Conservation (phyloP, 176 grass and related monocot genomes). For the Raddia guianensis region DNA sequence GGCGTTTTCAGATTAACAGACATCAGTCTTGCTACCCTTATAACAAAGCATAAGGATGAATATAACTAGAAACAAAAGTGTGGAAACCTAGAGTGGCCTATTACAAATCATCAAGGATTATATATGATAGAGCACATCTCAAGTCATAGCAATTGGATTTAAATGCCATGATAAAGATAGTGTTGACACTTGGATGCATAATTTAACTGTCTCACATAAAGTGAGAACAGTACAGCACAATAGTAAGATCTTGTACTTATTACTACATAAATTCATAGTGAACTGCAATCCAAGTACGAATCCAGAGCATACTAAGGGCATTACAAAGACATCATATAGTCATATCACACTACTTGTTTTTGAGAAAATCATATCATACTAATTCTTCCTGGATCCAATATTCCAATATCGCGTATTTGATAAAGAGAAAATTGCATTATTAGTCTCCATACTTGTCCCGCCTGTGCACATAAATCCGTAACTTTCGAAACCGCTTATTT, state of each 20-base stretch:
- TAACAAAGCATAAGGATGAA: constrained; percentile 1
- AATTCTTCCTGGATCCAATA: neutral
- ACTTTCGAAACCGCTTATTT: too few relatives aligned
- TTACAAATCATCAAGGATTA: neutral
- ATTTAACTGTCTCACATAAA: neutral
- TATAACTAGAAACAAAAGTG: neutral
- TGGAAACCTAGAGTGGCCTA: neutral
- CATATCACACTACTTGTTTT: too few relatives aligned
- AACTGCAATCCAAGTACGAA: neutral
- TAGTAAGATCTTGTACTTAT: neutral
- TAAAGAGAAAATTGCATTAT: too few relatives aligned
- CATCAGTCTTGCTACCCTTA: constrained; percentile 11
- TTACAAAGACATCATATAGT: neutral
- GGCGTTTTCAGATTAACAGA: constrained; percentile 18
- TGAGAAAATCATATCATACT: neutral
- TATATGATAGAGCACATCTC: neutral
- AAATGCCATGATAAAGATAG: neutral
- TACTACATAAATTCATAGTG: neutral
- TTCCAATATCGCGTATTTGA: too few relatives aligned
- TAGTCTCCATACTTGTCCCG: too few relatives aligned
- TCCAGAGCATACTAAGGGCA: neutral
- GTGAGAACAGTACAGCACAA: neutral
- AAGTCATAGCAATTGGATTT: neutral
- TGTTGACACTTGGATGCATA: neutral
- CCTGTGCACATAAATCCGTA: too few relatives aligned